Evolutionary conservation across 495 filamentous ascomycete species (phyloP).

Genomic region (Xylaria intraflava): DNA sequence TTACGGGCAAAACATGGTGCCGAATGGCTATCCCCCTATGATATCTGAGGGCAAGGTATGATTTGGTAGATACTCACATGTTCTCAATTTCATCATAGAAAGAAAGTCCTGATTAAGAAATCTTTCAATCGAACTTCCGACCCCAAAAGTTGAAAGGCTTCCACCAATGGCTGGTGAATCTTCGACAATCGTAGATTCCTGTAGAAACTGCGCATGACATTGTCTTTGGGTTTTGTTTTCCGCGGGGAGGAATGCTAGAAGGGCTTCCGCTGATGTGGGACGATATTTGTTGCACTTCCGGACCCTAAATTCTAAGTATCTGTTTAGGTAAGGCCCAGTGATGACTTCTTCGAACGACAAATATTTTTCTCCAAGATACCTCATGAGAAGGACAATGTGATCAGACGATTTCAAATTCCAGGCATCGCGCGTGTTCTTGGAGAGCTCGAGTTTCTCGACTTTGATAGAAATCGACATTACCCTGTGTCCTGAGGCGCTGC

Average conservation of each 20-base stretch:
- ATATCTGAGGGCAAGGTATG: background rate
- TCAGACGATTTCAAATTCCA: constrained; percentile 65
- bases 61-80: constrained; percentile 10
- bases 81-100: constrained; percentile 54
- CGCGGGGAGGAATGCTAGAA: constrained; percentile 53
- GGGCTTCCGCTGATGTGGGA: constrained; percentile 44
- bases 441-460: constrained; percentile 64
- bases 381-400: constrained; percentile 74
- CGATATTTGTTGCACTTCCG: constrained; percentile 51
- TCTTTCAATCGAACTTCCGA: constrained; percentile 64
- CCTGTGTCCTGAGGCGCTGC: constrained; percentile 32
- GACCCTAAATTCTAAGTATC: constrained; percentile 33
- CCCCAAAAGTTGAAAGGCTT: constrained; percentile 52
- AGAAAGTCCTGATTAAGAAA: constrained; percentile 65
- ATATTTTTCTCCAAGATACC: constrained; percentile 53
- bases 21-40: background rate
- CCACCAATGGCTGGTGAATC: background rate
- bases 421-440: constrained; percentile 66
- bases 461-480: constrained; percentile 60
- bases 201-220: background rate
- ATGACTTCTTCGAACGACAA: constrained; percentile 36
- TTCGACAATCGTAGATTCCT: constrained; percentile 3
- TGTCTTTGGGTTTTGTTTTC: background rate
- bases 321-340: background rate
- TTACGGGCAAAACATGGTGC: background rate